Percentiles rank a stretch among this genome's conserved stretches.
phyloP scores from a whole-genome alignment of 1,284 basidiomycete species.

The Dichomitus squalens region DNA sequence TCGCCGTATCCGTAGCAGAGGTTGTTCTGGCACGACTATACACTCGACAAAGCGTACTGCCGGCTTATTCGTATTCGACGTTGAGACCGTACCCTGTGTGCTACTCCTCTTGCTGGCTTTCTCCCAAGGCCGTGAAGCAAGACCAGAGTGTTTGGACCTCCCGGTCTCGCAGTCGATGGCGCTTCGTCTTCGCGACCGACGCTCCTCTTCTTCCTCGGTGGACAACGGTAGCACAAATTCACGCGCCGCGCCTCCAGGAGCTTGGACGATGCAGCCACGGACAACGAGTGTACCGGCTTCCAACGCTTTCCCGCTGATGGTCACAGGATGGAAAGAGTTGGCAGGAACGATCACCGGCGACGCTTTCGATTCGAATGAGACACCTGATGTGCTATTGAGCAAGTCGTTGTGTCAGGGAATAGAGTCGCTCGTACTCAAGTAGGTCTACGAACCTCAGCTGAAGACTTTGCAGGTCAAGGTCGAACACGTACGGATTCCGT shows the following conservation, averaged over 20 bases:
- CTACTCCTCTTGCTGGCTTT: conserved; percentile 44
- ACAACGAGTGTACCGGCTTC: conserved; percentile 71
- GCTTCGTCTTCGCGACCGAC: conserved; percentile 56
- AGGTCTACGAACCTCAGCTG: conserved; percentile 67
- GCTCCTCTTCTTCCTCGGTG: conserved; percentile 72
- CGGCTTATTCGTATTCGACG: conserved; percentile 34
- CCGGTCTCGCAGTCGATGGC: conserved; percentile 64
- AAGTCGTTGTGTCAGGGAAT: neutral
- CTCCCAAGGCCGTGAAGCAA: conserved; percentile 66
- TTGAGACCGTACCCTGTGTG: conserved; percentile 29
- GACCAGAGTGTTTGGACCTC: conserved; percentile 70
- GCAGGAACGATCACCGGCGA: conserved; percentile 68
- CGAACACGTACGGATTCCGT: conserved; percentile 91
- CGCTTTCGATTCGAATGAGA: conserved; percentile 68
- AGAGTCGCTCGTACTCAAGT: neutral
- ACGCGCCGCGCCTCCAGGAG: conserved; percentile 70
- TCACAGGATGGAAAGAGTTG: conserved; percentile 72
- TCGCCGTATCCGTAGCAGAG: conserved; percentile 81
- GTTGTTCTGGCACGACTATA: conserved; percentile 83
- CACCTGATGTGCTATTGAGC: conserved; percentile 76
- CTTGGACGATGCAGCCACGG: conserved; percentile 78
- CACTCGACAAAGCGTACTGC: conserved; percentile 65
- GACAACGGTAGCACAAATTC: conserved; percentile 81
- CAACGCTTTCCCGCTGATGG: conserved; percentile 70
- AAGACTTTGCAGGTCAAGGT: conserved; percentile 83